Evolutionary conservation across 2,329 filamentous ascomycete genomes (phyloP).

Genomic region (Penicillium sp.): DNA sequence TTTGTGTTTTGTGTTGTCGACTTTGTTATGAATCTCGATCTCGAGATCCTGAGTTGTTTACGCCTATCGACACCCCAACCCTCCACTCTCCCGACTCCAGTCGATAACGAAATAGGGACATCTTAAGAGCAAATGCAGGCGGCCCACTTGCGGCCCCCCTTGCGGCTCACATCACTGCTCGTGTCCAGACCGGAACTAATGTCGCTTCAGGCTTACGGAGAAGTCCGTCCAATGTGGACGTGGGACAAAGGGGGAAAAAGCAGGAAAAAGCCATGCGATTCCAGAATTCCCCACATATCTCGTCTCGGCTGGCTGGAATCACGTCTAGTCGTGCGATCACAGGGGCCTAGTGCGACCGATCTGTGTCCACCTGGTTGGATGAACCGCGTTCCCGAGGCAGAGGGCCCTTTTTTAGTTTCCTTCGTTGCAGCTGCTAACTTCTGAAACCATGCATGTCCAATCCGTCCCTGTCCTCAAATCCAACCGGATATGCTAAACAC

Average conservation of each 20-base stretch:
- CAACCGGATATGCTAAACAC: slow-evolving; percentile 2
- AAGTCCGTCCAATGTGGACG: slow-evolving; percentile 14
- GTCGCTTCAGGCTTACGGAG: slow-evolving; percentile 10
- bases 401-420: slow-evolving; percentile 1
- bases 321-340: slow-evolving; percentile 20
- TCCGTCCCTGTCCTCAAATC: not conserved
- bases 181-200: slow-evolving; percentile 14
- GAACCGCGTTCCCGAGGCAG: slow-evolving; percentile 12
- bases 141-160: slow-evolving; percentile 14
- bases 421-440: slow-evolving; percentile 4
- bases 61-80: not conserved
- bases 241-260: slow-evolving; percentile 6
- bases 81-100: not conserved
- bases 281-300: slow-evolving; percentile 22
- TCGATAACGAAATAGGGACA: not conserved
- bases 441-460: slow-evolving; percentile 12
- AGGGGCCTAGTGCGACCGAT: slow-evolving; percentile 19
- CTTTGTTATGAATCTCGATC: not conserved
- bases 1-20: not conserved
- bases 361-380: slow-evolving; percentile 22
- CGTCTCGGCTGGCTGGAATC: slow-evolving; percentile 23
- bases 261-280: slow-evolving; percentile 17
- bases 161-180: slow-evolving; percentile 23
- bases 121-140: not conserved
- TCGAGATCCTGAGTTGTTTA: not conserved